Evolutionary conservation across 2,329 filamentous ascomycete genomes (phyloP), one percentile per base, ranked within the genome.

Genomic region (Thelonectria rubi): DNA sequence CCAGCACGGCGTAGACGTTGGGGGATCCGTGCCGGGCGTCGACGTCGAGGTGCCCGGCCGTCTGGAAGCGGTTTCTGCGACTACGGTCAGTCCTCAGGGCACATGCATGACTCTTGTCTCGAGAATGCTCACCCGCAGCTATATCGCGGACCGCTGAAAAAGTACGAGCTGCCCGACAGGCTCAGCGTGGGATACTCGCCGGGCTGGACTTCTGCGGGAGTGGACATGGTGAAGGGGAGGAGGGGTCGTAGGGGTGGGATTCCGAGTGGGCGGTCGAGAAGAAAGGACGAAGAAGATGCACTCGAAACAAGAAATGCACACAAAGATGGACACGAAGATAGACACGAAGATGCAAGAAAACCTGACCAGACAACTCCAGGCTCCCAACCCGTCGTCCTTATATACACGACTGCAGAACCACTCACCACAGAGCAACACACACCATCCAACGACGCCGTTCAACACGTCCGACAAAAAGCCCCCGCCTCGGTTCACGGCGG

Each of bases 1-100:
- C 69, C 15, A 71, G 67, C 14, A 72, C 50, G n/a, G 68, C 63
- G 24, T 65, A 71, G 14, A 63, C 54, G 5, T 48, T 53, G 4
- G 51, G 1, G 37, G 39, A 15, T 62, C 66, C 3, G 40, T 34
- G 2, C 37, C 55, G 34, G 34, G 5, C 3, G 5, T 37, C 3
- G 24, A 66, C 50, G 17, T 71, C 62, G 40, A 50, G 63, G 9
- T 58, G 45, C 2, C 64, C 48, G 1, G 21, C 18, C 52, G 30
- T 2, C 56, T 40, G 15, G 9, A 39, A 15, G 18, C 53, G 20
- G 18, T 55, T 11, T 26, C 9, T 20, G 48, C 14, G 4, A 24
- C 37, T 7, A n/a, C 30, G 2, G 34, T 14, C 3, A 46, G 45
- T 20, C 18, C 21, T 34, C 15, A 30, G n/a, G n/a, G 45, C 17